Percentiles rank a stretch among this genome's conserved stretches.
These are phyloP conservation scores for Rachicladosporium sp. DNA, from an alignment of 2,329 filamentous ascomycete species.

Conservation along the genomic window DNA sequence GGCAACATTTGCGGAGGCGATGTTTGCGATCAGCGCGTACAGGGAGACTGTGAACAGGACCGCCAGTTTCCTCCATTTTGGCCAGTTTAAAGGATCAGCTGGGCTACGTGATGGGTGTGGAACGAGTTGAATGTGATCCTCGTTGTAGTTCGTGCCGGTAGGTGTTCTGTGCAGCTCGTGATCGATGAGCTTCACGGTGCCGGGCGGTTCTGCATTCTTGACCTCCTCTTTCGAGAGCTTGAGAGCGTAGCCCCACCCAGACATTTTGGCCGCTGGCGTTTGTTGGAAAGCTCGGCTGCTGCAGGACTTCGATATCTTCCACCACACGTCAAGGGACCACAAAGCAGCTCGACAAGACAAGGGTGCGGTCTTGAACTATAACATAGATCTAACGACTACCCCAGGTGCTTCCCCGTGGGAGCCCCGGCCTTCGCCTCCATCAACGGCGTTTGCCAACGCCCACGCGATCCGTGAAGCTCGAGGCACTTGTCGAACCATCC, in stretches of 20 bases:
- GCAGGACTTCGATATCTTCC: neutral
- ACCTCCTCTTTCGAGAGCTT: constrained; percentile 28
- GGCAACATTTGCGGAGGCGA: constrained; percentile 25
- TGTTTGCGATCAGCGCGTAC: constrained; percentile 26
- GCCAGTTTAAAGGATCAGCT: constrained; percentile 46
- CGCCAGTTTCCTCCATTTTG: constrained; percentile 38
- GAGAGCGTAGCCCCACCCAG: constrained; percentile 24
- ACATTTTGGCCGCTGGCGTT: constrained; percentile 16
- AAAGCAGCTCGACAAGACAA: neutral
- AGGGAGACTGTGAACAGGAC: constrained; percentile 27
- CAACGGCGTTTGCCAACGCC: no score
- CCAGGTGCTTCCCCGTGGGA: no score
- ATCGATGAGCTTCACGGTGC: constrained; percentile 25
- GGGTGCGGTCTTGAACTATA: no score
- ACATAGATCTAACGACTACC: no score
- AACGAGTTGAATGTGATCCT: constrained; percentile 36
- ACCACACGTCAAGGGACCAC: neutral
- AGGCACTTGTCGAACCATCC: no score
- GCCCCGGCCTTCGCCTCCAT: no score
- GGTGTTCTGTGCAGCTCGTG: constrained; percentile 19
- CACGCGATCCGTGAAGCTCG: no score
- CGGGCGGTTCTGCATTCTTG: constrained; percentile 26
- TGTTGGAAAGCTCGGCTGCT: no score
- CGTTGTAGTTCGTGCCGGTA: constrained; percentile 7
- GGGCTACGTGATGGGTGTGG: constrained; percentile 39